phyloP scores from a whole-genome alignment of 2,329 filamentous ascomycete species.

The Colletotrichum neosansevieriae region DNA sequence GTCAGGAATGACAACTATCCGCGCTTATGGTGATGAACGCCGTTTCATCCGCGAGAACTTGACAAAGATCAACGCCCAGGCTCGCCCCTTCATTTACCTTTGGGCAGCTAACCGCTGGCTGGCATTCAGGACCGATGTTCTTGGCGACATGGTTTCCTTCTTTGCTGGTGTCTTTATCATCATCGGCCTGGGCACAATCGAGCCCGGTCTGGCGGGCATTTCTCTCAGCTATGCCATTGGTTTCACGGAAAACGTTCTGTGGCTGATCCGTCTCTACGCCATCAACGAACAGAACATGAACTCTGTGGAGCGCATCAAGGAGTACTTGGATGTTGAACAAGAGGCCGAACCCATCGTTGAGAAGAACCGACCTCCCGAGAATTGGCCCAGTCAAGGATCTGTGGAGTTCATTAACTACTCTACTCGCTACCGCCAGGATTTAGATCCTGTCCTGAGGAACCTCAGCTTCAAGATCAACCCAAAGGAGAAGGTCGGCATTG shows the following conservation, averaged over 20 bases:
- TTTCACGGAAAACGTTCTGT: constrained; percentile 96
- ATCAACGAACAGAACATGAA: constrained; percentile 99
- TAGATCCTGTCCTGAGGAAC: constrained; percentile 86
- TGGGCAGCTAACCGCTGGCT: constrained; percentile 99
- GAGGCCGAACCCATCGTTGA: constrained; percentile 85
- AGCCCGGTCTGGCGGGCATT: constrained; percentile 91
- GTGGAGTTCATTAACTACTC: constrained; percentile 92
- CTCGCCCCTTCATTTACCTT: constrained; percentile 93
- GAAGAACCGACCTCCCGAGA: constrained; percentile 78
- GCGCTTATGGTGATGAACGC: constrained; percentile 93
- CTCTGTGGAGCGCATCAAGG: constrained; percentile 95
- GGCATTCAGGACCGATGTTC: constrained; percentile 88
- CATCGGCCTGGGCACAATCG: constrained; percentile 81
- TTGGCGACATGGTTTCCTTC: constrained; percentile 93
- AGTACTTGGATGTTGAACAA: constrained; percentile 96
- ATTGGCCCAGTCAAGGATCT: constrained; percentile 88
- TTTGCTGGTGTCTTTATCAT: constrained; percentile 94
- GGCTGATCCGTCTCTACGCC: constrained; percentile 94
- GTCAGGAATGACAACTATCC: constrained; percentile 94
- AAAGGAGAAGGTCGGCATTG: constrained; percentile 94
- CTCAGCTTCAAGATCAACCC: constrained; percentile 89
- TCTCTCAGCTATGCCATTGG: constrained; percentile 96
- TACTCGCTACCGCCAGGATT: constrained; percentile 87
- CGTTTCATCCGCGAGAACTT: constrained; percentile 95
- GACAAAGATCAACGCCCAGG: constrained; percentile 87